Conservation (phyloP, 768 basidiomycete species). For the Tylopilus rubrobrunneus region DNA sequence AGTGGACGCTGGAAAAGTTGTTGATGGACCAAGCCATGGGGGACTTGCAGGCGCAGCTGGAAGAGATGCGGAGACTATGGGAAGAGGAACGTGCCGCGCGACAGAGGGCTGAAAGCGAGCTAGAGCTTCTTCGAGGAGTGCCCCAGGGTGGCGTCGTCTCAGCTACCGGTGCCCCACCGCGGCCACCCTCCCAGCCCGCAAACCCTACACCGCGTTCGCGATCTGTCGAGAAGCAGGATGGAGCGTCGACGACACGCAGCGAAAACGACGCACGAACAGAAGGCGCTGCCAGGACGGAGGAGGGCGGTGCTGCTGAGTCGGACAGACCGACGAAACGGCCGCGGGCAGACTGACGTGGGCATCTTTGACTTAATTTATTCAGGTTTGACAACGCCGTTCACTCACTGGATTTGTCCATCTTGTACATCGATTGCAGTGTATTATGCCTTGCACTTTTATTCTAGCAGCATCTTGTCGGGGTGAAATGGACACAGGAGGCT, state of each 20-base stretch:
- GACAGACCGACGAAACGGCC: conserved; percentile 32
- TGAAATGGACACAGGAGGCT: neutral
- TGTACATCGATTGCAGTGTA: conserved; percentile 11
- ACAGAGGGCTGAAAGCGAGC: conserved; percentile 59
- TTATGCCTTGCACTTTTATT: neutral
- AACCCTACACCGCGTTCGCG: conserved; percentile 24
- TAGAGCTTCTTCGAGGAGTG: conserved; percentile 49
- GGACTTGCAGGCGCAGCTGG: conserved; percentile 77
- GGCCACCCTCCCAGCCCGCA: conserved; percentile 16
- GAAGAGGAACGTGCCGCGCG: conserved; percentile 68
- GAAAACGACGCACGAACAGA: conserved; percentile 20
- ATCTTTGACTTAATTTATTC: conserved; percentile 19
- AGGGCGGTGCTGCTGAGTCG: conserved; percentile 11
- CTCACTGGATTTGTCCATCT: conserved; percentile 11
- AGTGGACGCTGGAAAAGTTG: conserved; percentile 90
- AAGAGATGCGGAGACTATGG: conserved; percentile 78
- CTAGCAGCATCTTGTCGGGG: neutral
- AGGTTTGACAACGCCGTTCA: neutral
- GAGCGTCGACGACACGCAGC: conserved; percentile 3
- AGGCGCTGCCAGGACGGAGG: conserved; percentile 17
- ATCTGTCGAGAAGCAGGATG: conserved; percentile 27
- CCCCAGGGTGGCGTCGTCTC: conserved; percentile 13
- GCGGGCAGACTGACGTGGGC: conserved; percentile 27
- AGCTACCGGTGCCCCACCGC: conserved; percentile 3
- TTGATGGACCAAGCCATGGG: conserved; percentile 93